Base-by-base conservation (phyloP, 2,329 filamentous ascomycete species). In the Botrytis galanthina region DNA sequence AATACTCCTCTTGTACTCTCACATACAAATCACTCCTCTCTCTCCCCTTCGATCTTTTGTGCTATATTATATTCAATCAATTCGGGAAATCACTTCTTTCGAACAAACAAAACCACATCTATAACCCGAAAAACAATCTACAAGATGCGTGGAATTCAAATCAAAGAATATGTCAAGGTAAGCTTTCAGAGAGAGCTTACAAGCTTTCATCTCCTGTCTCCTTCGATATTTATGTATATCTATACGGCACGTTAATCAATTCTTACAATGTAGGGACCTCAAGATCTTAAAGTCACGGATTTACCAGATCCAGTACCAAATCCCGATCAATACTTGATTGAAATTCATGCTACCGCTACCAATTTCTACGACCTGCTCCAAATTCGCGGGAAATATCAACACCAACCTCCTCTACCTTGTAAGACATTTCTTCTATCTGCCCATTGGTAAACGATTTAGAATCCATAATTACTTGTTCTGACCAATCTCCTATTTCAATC, bases 341-440 rank as follows among this genome's bases (percentile, higher is more conserved):
- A 91, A 80, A 92, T 98, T 79, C 93, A 94, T 83, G 93, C 95
- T 64, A 88, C 92, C 0, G 95, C 94, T 32, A 93, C 93, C 79
- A 98, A 98, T 85, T 98, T 98, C 88, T 98, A 98, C 85, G 95
- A 98, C 82, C 92, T 97, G 73, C 89, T 98, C 72, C 95, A 98
- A 81, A 94, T 98, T 80, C 92, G 94, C 80, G 95, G 95, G 73
- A 97, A 97, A 88, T 98, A 98, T 84, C 95, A 98, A 81, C 88
- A 93, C 81, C 95, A 98, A 79, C 94, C 94, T 0, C 90, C 74
- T 26, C 90, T 98, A 67, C 95, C 95, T 46, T 97, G 95, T 72
- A 68, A 48, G 70, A 7, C 7, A 44, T 54, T 32, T 59, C n/a
- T 14, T 32, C 32, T 8, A 37, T 22, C 9, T 37, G 5, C 29